Evolutionary conservation across 2,329 filamentous ascomycete species (phyloP).

Genomic region (Exophiala bonariae): DNA sequence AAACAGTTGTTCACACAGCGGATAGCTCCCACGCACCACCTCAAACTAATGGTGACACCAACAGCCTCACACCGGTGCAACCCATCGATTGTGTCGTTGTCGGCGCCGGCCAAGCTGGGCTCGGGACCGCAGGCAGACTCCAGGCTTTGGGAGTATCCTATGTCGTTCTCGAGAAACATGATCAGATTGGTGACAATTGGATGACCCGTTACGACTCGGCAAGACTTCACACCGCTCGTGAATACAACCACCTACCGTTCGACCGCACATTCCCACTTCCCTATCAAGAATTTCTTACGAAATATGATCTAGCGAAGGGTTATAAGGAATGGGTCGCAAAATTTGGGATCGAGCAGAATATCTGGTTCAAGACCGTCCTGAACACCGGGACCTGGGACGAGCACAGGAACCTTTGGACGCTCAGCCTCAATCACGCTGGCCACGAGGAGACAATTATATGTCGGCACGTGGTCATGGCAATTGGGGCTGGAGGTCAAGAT

Average conservation of each 20-base stretch:
- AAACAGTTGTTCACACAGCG: neutral
- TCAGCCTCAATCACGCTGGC: conserved; percentile 32
- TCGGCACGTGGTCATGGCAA: conserved; percentile 12
- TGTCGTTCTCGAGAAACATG: conserved; percentile 47
- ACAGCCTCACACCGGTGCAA: conserved; percentile 1
- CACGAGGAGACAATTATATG: conserved; percentile 3
- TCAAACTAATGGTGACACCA: neutral
- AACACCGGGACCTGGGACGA: conserved; percentile 42
- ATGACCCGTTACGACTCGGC: conserved; percentile 47
- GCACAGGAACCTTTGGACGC: conserved; percentile 39
- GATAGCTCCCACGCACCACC: too few relatives aligned
- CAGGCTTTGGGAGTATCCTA: conserved; percentile 44
- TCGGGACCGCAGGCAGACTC: conserved; percentile 44
- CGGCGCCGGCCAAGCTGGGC: conserved; percentile 47
- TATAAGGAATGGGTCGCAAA: conserved; percentile 26
- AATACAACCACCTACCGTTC: conserved; percentile 30
- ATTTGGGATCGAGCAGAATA: conserved; percentile 35
- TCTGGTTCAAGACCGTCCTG: conserved; percentile 44
- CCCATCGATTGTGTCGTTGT: conserved; percentile 35
- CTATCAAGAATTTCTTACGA: conserved; percentile 30
- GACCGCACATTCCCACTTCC: conserved; percentile 29
- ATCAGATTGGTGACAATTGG: conserved; percentile 50
- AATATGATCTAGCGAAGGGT: conserved; percentile 26
- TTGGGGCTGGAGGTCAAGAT: conserved; percentile 14
- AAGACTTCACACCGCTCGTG: conserved; percentile 29